Conservation (phyloP, 2,329 filamentous ascomycete genomes). For the Plenodomus lindquistii region DNA sequence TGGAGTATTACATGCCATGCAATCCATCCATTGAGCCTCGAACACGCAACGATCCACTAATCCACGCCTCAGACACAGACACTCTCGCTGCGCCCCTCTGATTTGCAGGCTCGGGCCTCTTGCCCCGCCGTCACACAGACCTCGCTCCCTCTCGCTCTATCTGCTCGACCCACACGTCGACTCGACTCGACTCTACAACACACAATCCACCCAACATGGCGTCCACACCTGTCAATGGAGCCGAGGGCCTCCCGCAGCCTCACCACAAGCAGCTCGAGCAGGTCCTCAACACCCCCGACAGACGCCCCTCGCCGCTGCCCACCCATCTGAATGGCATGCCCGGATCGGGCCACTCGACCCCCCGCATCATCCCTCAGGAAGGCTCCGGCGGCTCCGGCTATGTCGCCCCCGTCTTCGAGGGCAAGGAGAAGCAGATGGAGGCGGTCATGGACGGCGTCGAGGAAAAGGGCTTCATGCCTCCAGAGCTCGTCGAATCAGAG, state of each 20-base stretch:
- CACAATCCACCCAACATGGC: conserved; percentile 22
- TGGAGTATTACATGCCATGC: no score
- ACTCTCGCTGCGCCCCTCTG: no score
- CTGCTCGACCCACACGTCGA: no score
- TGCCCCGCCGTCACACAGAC: neutral
- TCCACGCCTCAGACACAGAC: no score
- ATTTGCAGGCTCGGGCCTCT: no score
- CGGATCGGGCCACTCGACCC: conserved; percentile 58
- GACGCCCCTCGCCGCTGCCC: conserved; percentile 83
- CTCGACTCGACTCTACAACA: no score
- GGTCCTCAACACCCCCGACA: conserved; percentile 57
- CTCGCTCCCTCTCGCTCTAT: no score
- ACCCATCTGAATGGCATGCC: conserved; percentile 81
- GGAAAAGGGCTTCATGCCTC: conserved; percentile 83
- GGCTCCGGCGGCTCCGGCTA: conserved; percentile 82
- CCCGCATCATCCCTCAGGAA: conserved; percentile 77
- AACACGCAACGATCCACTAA: neutral
- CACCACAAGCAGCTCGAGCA: conserved; percentile 63
- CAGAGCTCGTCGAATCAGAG: conserved; percentile 79
- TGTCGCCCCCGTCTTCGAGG: conserved; percentile 89
- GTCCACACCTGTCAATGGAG: conserved; percentile 38
- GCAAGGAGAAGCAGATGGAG: conserved; percentile 89
- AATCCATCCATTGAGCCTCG: neutral
- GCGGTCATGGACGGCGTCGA: conserved; percentile 78
- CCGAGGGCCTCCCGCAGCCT: conserved; percentile 13